Evolutionary conservation across 2,329 filamentous ascomycete species (phyloP), one percentile per base, ranked within the genome.

Genomic region (Tolypocladium tundrense): DNA sequence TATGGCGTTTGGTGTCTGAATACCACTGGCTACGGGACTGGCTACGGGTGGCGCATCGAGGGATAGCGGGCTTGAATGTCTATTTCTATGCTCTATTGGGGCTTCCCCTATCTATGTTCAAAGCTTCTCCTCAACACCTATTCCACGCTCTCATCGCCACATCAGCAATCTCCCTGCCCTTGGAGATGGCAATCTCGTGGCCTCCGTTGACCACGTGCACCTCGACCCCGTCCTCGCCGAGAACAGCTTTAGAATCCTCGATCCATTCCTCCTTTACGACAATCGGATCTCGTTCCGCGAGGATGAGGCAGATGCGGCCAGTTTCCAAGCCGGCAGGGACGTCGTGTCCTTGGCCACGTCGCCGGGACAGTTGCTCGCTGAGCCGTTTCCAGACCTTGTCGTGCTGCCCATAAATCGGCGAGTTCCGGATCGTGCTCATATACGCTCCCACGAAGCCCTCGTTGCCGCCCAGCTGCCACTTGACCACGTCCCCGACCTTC

Each of bases 381-480:
- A 91, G 75, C 1, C 75, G 71, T 31, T 68, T 68, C 88, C 88
- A 93, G 48, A 83, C 76, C 42, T 75, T 75, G 11, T 77, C 75
- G 39, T 70, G 67, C 62, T 87, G 81, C 14, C 80, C 79, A 60
- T 86, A 83, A 27, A 92, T 84, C 0, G 89, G 90, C 2, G 85
- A 86, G 65, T 88, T 73, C 24, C 85, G 79, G 63, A 93, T 86
- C 37, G 82, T 85, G 58, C 84, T 88, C 65, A 91, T 80, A 65
- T 91, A 91, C 0, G 88, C 82, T 2, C 77, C 75, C 6, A 90
- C 75, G 65, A 90, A 92, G 0, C 88, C 90, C 1, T 69, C 66
- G 67, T 93, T 88, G 35, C 80, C 67, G 41, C 77, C 73, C 24
- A 90, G 73, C 70, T 93, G 89, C 87, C 88, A 91, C 52, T 75